phyloP scores from a whole-genome alignment of 441 rosid genomes.

The Euphorbia celastroides region DNA sequence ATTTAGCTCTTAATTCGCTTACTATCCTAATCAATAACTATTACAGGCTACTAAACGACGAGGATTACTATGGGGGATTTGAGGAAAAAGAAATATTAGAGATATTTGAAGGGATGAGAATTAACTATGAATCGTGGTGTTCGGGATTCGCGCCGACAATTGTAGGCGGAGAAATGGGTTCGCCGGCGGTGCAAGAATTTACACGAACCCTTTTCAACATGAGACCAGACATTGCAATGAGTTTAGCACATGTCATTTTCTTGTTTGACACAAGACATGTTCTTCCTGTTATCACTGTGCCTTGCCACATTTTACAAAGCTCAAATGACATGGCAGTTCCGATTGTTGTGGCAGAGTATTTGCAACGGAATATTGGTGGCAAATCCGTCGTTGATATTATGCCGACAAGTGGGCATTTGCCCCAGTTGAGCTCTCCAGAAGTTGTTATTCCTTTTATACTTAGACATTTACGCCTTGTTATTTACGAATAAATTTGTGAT shows the following conservation, averaged over 20 bases:
- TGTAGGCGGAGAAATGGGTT: conserved; percentile 71
- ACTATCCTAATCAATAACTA: too few relatives aligned
- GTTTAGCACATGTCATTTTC: conserved; percentile 49
- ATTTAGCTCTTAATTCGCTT: too few relatives aligned
- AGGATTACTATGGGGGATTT: conserved; percentile 64
- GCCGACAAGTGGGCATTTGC: too few relatives aligned
- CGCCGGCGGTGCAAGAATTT: conserved; percentile 69
- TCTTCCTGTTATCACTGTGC: conserved; percentile 45
- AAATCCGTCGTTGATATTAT: too few relatives aligned
- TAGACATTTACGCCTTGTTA: too few relatives aligned
- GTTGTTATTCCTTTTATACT: too few relatives aligned
- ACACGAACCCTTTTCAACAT: conserved; percentile 73
- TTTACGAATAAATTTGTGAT: too few relatives aligned
- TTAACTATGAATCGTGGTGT: conserved; percentile 70
- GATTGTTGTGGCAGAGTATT: too few relatives aligned
- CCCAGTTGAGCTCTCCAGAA: too few relatives aligned
- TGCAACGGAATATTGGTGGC: too few relatives aligned
- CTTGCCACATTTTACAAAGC: conserved; percentile 73
- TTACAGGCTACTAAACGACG: conserved; percentile 31
- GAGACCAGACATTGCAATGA: conserved; percentile 78
- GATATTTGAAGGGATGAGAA: conserved; percentile 59
- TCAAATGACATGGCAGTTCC: too few relatives aligned
- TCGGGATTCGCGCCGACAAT: conserved; percentile 63
- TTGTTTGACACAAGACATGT: conserved; percentile 49
- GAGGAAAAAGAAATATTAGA: conserved; percentile 61